phyloP scores from a whole-genome alignment of 108 stramenopile species.

The Nitzschia sp. region DNA sequence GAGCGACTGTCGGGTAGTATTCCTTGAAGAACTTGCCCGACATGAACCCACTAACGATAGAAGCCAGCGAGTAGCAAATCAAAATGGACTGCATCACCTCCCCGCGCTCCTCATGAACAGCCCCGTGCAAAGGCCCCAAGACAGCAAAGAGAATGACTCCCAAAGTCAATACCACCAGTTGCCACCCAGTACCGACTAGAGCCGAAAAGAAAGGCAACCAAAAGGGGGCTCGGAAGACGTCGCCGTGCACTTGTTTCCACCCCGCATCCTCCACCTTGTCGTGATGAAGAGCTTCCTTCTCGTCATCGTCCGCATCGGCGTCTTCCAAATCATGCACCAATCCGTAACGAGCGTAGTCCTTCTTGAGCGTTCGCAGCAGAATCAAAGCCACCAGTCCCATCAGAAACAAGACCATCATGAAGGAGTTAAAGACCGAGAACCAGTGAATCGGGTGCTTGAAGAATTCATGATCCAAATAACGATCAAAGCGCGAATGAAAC shows the following conservation, averaged over 20 bases:
- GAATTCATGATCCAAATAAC: constrained; percentile 94
- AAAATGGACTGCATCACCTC: constrained; percentile 90
- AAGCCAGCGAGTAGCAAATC: constrained; percentile 86
- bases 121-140: constrained; percentile 90
- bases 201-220: constrained; percentile 89
- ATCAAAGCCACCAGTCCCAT: constrained; percentile 96
- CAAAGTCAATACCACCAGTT: constrained; percentile 90
- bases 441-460: constrained; percentile 99
- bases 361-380: constrained; percentile 90
- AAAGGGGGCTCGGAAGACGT: constrained; percentile 94
- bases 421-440: constrained; percentile 97
- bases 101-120: constrained; percentile 96
- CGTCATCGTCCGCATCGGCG: constrained; percentile 57
- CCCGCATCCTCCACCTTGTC: constrained; percentile 87
- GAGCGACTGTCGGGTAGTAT: constrained; percentile 76
- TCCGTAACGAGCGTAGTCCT: constrained; percentile 94
- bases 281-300: constrained; percentile 60
- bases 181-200: constrained; percentile 94
- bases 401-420: constrained; percentile 98
- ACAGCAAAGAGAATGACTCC: constrained; percentile 95
- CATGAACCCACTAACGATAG: constrained; percentile 89
- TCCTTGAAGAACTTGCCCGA: constrained; percentile 92
- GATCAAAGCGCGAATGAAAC: constrained; percentile 91
- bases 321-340: constrained; percentile 82
- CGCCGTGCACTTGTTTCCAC: constrained; percentile 99